Percentiles rank a stretch among this genome's conserved stretches.
Evolutionary conservation across 2,329 filamentous ascomycete genomes (phyloP).

Genomic region (Aureobasidium pullulans): DNA sequence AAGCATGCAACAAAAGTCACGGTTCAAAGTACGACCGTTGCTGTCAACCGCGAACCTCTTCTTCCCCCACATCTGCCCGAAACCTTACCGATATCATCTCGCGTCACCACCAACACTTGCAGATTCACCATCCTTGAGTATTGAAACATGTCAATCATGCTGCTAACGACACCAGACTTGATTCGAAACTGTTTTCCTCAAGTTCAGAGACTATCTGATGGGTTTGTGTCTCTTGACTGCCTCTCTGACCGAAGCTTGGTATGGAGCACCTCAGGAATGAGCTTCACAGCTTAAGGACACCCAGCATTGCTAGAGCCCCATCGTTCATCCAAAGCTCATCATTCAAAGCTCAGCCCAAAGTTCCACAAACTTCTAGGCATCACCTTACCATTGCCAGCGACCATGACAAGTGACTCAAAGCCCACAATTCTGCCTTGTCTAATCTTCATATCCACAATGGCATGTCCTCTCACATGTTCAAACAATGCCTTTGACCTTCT

Average conservation of each 20-base stretch:
- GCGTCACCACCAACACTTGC: neutral
- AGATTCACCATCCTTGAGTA: neutral
- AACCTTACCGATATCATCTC: neutral
- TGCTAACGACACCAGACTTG: too few relatives aligned
- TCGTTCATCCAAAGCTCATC: neutral
- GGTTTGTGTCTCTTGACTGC: too few relatives aligned
- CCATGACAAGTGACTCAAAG: neutral
- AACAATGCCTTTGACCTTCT: neutral
- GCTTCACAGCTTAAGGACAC: neutral
- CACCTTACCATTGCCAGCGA: neutral
- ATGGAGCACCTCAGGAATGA: neutral
- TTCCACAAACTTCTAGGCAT: neutral
- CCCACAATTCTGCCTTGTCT: neutral
- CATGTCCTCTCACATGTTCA: neutral
- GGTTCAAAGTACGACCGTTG: conserved; percentile 4
- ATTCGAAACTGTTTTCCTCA: too few relatives aligned
- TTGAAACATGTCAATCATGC: neutral
- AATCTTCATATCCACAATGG: neutral
- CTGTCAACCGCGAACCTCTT: neutral
- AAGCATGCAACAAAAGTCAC: neutral
- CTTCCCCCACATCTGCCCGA: neutral
- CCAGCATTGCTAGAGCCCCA: neutral
- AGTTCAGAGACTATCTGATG: neutral
- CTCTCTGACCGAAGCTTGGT: neutral
- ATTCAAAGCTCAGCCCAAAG: neutral